These are phyloP conservation scores for Entomortierella chlamydospora DNA, from an alignment of 192 early-diverging fungal species.

Conservation along the genomic window DNA sequence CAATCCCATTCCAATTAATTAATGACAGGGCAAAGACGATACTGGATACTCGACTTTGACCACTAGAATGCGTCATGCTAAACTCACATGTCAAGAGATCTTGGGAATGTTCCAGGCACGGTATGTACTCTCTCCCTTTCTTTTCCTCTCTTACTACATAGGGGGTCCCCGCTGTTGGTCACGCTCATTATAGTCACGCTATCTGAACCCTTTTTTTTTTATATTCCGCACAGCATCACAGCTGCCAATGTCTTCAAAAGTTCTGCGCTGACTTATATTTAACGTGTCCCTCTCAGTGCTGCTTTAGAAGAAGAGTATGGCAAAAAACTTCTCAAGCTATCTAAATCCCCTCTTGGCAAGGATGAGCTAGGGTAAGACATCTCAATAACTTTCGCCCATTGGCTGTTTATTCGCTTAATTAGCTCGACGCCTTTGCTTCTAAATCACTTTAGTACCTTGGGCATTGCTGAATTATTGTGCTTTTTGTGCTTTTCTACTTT, in stretches of 20 bases:
- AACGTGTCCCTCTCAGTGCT: constrained; percentile 53
- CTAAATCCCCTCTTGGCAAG: constrained; percentile 68
- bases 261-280: not conserved
- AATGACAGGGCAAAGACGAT: constrained; percentile 69
- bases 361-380: constrained; percentile 79
- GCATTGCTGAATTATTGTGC: too few relatives aligned
- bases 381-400: too few relatives aligned
- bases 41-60: constrained; percentile 74
- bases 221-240: too few relatives aligned
- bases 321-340: constrained; percentile 71
- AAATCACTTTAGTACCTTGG: too few relatives aligned
- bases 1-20: not conserved
- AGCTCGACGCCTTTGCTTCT: too few relatives aligned
- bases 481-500: too few relatives aligned
- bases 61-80: constrained; percentile 74
- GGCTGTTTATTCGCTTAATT: too few relatives aligned
- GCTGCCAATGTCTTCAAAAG: too few relatives aligned
- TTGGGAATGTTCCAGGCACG: constrained; percentile 66
- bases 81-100: constrained; percentile 76
- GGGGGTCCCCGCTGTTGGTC: not conserved
- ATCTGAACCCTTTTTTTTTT: not conserved
- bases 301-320: constrained; percentile 78
- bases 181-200: not conserved
- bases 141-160: not conserved
- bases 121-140: constrained; percentile 30